Base-by-base conservation (phyloP, 2,329 filamentous ascomycete species). In the Bretziella fagacearum region DNA sequence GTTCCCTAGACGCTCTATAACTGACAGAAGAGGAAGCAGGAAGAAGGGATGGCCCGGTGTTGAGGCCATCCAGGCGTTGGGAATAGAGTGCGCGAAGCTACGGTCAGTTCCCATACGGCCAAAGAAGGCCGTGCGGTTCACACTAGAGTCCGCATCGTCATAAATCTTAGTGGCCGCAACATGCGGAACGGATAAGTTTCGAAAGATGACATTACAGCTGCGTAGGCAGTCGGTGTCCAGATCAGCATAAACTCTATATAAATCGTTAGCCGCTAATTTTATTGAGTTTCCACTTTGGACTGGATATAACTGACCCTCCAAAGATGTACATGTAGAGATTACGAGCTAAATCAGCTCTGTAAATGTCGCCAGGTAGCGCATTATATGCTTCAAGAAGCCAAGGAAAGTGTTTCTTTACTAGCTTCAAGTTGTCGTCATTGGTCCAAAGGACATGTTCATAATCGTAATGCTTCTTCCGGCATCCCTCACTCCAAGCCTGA, bases 361-460 rank as follows among this genome's bases (percentile, higher is more conserved):
- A 61, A 29, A 62, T 62, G 4, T 55, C 54, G 13, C 57, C 55
- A 1, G 56, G 55, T 17, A 62, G 52, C 6, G 45, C 53, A n/a
- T 55, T 51, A 36, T 58, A 61, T 18, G 55, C 54, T 8, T 55
- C 51, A 37, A 56, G 48, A 32, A 61, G 51, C 57, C 55, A 60
- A 0, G 60, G 58, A 44, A 60, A 60, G 45, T 58, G 54, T 44
- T 47, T 55, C 35, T 55, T 47, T 8, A 61, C 58, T 30, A 62
- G 52, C n/a, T 53, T 52, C 32, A 58, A 53, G 50, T 62, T 62
- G 44, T 62, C 59, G 30, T 60, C 55, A 42, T 62, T 59, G 3
- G 60, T 61, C 59, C 59, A 62, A 11, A 62, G 49, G 20, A 62
- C 59, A 56, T 58, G 62, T 49, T 62, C 58, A 55, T 59, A 62